Conservation (phyloP, 2,329 filamentous ascomycete species). For the Alternaria rosae region DNA sequence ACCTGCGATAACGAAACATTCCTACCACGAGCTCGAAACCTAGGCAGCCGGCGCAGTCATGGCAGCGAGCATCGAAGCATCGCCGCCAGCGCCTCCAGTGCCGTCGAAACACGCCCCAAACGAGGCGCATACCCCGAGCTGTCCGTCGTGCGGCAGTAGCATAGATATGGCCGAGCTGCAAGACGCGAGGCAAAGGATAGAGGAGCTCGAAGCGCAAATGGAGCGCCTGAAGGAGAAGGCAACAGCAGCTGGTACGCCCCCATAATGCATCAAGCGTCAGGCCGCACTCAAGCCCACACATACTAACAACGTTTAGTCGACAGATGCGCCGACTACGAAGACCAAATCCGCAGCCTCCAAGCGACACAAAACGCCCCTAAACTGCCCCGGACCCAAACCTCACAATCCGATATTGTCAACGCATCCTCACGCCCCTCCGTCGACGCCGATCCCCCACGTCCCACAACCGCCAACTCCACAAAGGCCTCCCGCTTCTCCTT, state of each 20-base stretch:
- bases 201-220: slow-evolving; percentile 74
- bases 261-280: neutral
- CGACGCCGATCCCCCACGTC: slow-evolving; percentile 36
- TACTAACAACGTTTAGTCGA: slow-evolving; percentile 52
- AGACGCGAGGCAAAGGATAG: slow-evolving; percentile 35
- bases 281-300: neutral
- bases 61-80: slow-evolving; percentile 27
- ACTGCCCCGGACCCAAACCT: slow-evolving; percentile 12
- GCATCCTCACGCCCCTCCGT: slow-evolving; percentile 25
- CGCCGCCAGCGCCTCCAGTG: slow-evolving; percentile 30
- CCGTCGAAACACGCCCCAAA: slow-evolving; percentile 26
- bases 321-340: slow-evolving; percentile 78
- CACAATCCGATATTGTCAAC: slow-evolving; percentile 25
- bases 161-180: slow-evolving; percentile 26
- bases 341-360: slow-evolving; percentile 69
- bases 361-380: slow-evolving; percentile 1
- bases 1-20: neutral
- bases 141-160: slow-evolving; percentile 41
- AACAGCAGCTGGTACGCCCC: slow-evolving; percentile 63
- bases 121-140: slow-evolving; percentile 31
- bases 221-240: slow-evolving; percentile 74
- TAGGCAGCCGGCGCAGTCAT: slow-evolving; percentile 10
- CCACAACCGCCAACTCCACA: slow-evolving; percentile 36
- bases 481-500: slow-evolving; percentile 54
- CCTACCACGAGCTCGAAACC: neutral